Evolutionary conservation across 2,329 filamentous ascomycete species (phyloP).

Genomic region (Reticulascus tulasneorum): DNA sequence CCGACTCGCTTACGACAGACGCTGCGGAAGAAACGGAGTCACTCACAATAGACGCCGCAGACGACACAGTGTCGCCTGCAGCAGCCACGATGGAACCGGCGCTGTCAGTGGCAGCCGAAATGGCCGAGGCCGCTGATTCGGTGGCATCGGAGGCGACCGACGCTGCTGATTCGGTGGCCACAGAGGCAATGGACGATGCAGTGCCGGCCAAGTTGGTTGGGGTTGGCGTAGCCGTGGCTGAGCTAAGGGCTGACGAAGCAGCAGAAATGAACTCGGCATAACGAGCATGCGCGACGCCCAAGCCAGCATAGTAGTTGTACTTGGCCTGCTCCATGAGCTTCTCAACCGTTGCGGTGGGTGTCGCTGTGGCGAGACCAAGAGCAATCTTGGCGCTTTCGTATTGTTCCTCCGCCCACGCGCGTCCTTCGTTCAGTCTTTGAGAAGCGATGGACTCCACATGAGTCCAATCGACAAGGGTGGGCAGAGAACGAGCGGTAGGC

Average conservation of each 20-base stretch:
- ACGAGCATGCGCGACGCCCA: slow-evolving; percentile 73
- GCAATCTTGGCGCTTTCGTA: slow-evolving; percentile 66
- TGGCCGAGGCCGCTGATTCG: slow-evolving; percentile 48
- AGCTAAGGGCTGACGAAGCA: slow-evolving; percentile 66
- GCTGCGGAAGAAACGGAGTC: slow-evolving; percentile 29
- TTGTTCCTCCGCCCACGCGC: slow-evolving; percentile 66
- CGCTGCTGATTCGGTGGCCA: slow-evolving; percentile 41
- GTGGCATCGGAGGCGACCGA: slow-evolving; percentile 43
- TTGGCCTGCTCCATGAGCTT: slow-evolving; percentile 60
- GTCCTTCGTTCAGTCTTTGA: slow-evolving; percentile 65
- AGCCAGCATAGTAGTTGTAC: slow-evolving; percentile 69
- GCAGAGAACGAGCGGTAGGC: slow-evolving; percentile 36
- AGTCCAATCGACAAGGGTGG: slow-evolving; percentile 43
- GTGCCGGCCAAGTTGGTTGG: slow-evolving; percentile 50
- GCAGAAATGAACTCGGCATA: slow-evolving; percentile 72
- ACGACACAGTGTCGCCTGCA: slow-evolving; percentile 31
- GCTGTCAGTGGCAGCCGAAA: slow-evolving; percentile 40
- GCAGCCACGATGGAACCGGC: slow-evolving; percentile 33
- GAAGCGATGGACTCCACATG: slow-evolving; percentile 62
- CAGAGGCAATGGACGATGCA: slow-evolving; percentile 41
- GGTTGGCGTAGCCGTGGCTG: slow-evolving; percentile 55
- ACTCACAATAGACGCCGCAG: slow-evolving; percentile 29
- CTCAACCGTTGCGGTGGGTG: slow-evolving; percentile 48
- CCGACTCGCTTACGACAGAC: slow-evolving; percentile 32
- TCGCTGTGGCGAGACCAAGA: slow-evolving; percentile 58